Evolutionary conservation across 805 yeast species (phyloP).

Genomic region (Yamadazyma takamatsuzukensis): DNA sequence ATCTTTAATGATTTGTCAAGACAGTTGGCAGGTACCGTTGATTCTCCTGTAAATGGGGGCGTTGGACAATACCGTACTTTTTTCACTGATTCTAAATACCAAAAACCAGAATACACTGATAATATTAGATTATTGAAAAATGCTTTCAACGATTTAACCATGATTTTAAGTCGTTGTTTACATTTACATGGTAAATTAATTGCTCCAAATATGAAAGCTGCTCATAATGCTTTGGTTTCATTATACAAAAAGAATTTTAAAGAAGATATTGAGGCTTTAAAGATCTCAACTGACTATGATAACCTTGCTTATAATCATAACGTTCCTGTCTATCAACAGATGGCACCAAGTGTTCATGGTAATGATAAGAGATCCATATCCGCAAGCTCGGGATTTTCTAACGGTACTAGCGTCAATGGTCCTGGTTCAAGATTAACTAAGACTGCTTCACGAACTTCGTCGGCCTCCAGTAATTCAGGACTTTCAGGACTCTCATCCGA

Average conservation of each 20-base stretch:
- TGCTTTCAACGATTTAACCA: constrained; percentile 66
- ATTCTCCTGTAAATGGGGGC: constrained; percentile 92
- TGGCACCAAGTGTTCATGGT: constrained; percentile 2
- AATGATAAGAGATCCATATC: constrained; percentile 20
- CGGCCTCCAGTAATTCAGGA: constrained; percentile 24
- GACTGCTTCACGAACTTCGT: constrained; percentile 15
- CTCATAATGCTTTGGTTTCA: constrained; percentile 65
- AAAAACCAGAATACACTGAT: constrained; percentile 26
- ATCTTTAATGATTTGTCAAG: constrained; percentile 64
- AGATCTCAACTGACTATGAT: constrained; percentile 33
- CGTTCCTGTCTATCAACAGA: constrained; percentile 14
- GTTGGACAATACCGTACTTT: constrained; percentile 78
- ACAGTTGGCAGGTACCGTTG: constrained; percentile 79
- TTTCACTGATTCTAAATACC: constrained; percentile 41
- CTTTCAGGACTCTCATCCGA: constrained; percentile 25
- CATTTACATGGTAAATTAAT: constrained; percentile 65
- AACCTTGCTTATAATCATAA: constrained; percentile 21
- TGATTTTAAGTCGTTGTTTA: constrained; percentile 62
- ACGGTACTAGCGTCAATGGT: constrained; percentile 15
- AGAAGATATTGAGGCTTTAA: constrained; percentile 52
- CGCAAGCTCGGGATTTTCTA: constrained; percentile 12
- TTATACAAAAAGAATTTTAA: constrained; percentile 65
- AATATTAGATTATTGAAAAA: constrained; percentile 35
- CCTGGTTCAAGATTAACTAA: constrained; percentile 23
- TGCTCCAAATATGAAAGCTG: constrained; percentile 49